These are phyloP conservation scores for Russula abietina DNA, from an alignment of 768 basidiomycete genomes.

Conservation along the genomic window DNA sequence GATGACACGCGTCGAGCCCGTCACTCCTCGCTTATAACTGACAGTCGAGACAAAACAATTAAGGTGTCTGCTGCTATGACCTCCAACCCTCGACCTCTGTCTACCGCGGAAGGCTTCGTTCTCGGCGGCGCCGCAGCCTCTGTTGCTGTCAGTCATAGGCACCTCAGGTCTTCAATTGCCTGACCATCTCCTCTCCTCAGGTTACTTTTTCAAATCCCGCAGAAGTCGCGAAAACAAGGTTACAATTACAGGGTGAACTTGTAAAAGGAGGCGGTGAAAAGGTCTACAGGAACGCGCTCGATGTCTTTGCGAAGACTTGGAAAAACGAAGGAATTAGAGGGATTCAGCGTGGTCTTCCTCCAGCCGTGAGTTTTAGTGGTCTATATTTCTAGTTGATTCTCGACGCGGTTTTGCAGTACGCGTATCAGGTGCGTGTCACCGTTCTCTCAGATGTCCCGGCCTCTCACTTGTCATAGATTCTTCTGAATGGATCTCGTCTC, in stretches of 20 bases:
- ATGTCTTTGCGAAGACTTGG: conserved; percentile 85
- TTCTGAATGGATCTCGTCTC: conserved; percentile 86
- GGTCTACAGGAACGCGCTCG: conserved; percentile 86
- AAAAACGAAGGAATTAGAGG: conserved; percentile 84
- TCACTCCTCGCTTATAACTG: not conserved
- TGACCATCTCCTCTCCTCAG: conserved; percentile 35
- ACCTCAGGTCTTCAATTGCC: not conserved
- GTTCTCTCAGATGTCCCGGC: not conserved
- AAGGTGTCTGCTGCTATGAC: conserved; percentile 4
- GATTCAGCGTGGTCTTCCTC: conserved; percentile 85
- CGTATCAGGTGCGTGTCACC: conserved; percentile 68
- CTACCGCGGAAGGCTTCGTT: conserved; percentile 74
- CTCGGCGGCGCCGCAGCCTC: conserved; percentile 90
- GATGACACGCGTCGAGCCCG: not conserved
- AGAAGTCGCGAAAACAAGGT: conserved; percentile 87
- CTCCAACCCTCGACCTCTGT: conserved; percentile 36
- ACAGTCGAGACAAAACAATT: not conserved
- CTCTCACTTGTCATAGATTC: conserved; percentile 47
- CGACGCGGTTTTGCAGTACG: conserved; percentile 51
- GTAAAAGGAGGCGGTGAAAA: conserved; percentile 61
- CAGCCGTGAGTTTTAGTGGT: conserved; percentile 60
- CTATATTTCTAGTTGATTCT: not conserved
- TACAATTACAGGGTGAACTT: conserved; percentile 95
- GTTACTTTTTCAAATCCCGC: conserved; percentile 77
- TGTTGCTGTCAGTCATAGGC: conserved; percentile 59